phyloP scores from a whole-genome alignment of 768 basidiomycete genomes.

The Hebeloma cylindrosporum region DNA sequence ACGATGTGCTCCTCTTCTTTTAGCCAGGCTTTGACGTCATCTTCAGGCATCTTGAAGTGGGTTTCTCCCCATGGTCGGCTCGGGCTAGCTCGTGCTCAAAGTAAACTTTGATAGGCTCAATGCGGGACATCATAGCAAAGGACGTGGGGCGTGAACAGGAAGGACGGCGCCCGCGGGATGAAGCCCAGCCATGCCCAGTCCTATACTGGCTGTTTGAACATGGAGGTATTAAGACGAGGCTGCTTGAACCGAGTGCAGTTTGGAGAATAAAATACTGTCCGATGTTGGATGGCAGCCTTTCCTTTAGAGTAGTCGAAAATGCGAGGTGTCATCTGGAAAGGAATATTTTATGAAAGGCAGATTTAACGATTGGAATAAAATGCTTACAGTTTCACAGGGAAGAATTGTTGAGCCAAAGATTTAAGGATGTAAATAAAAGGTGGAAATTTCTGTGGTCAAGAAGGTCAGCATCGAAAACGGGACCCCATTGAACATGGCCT shows the following conservation, averaged over 20 bases:
- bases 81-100: too few species aligned
- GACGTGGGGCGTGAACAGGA: conserved; percentile 1
- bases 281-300: conserved; percentile 4
- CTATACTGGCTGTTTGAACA: conserved; percentile 8
- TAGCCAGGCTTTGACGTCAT: background rate
- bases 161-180: conserved; percentile 5
- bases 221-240: background rate
- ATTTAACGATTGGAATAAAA: too few species aligned
- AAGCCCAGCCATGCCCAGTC: conserved; percentile 10
- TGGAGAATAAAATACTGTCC: conserved; percentile 10
- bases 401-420: too few species aligned
- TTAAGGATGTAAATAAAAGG: too few species aligned
- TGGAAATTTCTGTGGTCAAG: too few species aligned
- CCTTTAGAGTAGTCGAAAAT: too few species aligned
- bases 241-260: background rate
- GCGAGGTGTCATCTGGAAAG: too few species aligned
- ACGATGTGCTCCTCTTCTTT: background rate
- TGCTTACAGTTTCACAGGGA: too few species aligned
- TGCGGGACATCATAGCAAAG: conserved; percentile 9
- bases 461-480: too few species aligned
- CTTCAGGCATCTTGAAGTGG: conserved; percentile 1
- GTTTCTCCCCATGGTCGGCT: background rate
- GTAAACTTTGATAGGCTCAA: too few species aligned
- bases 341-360: too few species aligned
- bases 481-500: too few species aligned